Conservation (phyloP, 495 filamentous ascomycete genomes). For the Penicillium paradoxum region DNA sequence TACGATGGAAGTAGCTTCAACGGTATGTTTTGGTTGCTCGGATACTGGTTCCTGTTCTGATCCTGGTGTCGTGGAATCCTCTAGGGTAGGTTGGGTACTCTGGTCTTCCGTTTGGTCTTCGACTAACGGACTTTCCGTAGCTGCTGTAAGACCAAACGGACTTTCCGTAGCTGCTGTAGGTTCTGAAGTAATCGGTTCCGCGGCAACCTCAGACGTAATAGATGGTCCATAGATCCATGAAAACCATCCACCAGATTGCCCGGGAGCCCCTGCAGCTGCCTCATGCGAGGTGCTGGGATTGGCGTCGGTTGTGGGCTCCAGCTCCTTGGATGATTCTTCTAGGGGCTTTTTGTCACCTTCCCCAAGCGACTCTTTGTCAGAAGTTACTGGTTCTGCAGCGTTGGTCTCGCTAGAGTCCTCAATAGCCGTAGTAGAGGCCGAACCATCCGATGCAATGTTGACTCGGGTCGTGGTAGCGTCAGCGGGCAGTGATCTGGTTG, state of each 20-base stretch:
- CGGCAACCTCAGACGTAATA: constrained; percentile 6
- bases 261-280: constrained; percentile 16
- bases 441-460: constrained; percentile 47
- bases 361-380: constrained; percentile 21
- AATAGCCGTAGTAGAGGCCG: constrained; percentile 31
- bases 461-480: constrained; percentile 45
- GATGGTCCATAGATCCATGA: constrained; percentile 49
- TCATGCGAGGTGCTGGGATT: constrained; percentile 6
- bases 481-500: constrained; percentile 45
- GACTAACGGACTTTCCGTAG: constrained; percentile 15
- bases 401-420: constrained; percentile 20
- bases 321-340: constrained; percentile 19
- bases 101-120: constrained; percentile 19
- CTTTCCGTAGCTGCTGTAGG: constrained; percentile 16
- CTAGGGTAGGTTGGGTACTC: constrained; percentile 13
- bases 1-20: constrained; percentile 15
- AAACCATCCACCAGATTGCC: constrained; percentile 50
- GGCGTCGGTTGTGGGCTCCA: constrained; percentile 8
- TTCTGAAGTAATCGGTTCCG: not conserved
- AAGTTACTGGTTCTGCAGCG: constrained; percentile 14
- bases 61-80: constrained; percentile 10
- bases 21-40: constrained; percentile 16
- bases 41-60: constrained; percentile 11
- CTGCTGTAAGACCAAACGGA: constrained; percentile 13
- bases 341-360: constrained; percentile 9